These are phyloP conservation scores for Penicillium simplicissimum DNA, from an alignment of 495 filamentous ascomycete species.

Conservation along the genomic window DNA sequence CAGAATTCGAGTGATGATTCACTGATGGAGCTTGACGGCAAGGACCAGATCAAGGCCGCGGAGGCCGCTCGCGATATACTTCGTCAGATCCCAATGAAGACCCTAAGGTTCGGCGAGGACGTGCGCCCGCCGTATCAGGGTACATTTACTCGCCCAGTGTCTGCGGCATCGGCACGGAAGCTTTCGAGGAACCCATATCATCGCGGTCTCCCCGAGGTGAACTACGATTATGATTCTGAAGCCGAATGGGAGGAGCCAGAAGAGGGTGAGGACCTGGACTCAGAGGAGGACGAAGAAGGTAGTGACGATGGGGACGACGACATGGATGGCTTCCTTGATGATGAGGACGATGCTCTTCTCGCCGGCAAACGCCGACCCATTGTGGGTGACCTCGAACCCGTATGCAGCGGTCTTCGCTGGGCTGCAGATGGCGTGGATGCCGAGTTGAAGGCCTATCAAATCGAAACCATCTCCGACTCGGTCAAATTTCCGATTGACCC, in stretches of 20 bases:
- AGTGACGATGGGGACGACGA: slow-evolving; percentile 56
- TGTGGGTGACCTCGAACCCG: slow-evolving; percentile 72
- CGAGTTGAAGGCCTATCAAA: slow-evolving; percentile 56
- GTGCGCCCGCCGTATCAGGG: slow-evolving; percentile 89
- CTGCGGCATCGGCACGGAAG: slow-evolving; percentile 49
- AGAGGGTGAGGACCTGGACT: slow-evolving; percentile 75
- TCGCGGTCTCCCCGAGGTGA: slow-evolving; percentile 61
- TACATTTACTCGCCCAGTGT: slow-evolving; percentile 65
- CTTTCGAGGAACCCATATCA: slow-evolving; percentile 71
- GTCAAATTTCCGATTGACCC: slow-evolving; percentile 72
- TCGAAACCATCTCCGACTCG: slow-evolving; percentile 67
- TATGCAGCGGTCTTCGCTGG: slow-evolving; percentile 79
- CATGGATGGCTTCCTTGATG: slow-evolving; percentile 56
- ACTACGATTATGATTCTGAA: slow-evolving; percentile 97
- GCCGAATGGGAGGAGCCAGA: slow-evolving; percentile 89
- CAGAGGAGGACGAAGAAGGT: slow-evolving; percentile 73
- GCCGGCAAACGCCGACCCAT: slow-evolving; percentile 49
- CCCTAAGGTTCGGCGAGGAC: slow-evolving; percentile 80
- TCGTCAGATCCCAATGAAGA: slow-evolving; percentile 67
- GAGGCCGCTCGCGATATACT: slow-evolving; percentile 54
- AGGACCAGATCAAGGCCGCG: slow-evolving; percentile 20
- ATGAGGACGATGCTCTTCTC: slow-evolving; percentile 47
- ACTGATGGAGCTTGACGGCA: slow-evolving; percentile 8
- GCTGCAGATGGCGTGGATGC: slow-evolving; percentile 56
- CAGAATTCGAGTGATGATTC: slow-evolving; percentile 35